Evolutionary conservation across 2,329 filamentous ascomycete species (phyloP).

Genomic region (Aureobasidium musti): DNA sequence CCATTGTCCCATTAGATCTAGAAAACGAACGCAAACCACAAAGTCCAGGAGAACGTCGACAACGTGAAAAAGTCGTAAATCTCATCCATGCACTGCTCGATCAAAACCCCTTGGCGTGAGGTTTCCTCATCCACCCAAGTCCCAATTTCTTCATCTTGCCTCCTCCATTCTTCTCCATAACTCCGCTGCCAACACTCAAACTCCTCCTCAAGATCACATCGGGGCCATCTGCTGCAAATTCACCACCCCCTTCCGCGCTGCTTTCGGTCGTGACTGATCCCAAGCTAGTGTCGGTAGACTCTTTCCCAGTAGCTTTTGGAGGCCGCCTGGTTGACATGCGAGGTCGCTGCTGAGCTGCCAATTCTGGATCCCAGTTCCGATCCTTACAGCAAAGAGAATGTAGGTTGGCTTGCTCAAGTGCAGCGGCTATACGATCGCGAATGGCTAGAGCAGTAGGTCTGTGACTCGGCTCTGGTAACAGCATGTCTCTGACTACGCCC

Average conservation of each 20-base stretch:
- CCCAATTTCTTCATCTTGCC: constrained; percentile 18
- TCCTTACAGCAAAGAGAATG: constrained; percentile 14
- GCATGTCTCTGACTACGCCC: constrained; percentile 47
- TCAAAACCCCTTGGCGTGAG: constrained; percentile 16
- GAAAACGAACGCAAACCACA: not conserved
- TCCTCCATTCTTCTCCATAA: not conserved
- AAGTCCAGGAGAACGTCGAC: not conserved
- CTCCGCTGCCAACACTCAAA: not conserved
- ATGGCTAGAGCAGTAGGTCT: constrained; percentile 48
- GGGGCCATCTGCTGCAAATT: not conserved
- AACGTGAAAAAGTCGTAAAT: not conserved
- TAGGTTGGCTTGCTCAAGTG: constrained; percentile 4
- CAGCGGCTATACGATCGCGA: constrained; percentile 37
- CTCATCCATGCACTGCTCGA: not conserved
- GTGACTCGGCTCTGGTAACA: constrained; percentile 45
- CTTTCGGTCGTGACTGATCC: not conserved
- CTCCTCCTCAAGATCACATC: not conserved
- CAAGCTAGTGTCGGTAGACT: not conserved
- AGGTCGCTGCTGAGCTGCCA: not conserved
- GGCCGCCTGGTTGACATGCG: not conserved
- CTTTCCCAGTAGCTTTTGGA: not conserved
- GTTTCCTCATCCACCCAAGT: constrained; percentile 24
- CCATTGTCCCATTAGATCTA: not conserved
- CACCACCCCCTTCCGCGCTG: not conserved
- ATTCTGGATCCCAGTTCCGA: constrained; percentile 8